Evolutionary conservation across 140 eudicot species (phyloP), one percentile per base, ranked within the genome.

Genomic region (Anethum foeniculum): DNA sequence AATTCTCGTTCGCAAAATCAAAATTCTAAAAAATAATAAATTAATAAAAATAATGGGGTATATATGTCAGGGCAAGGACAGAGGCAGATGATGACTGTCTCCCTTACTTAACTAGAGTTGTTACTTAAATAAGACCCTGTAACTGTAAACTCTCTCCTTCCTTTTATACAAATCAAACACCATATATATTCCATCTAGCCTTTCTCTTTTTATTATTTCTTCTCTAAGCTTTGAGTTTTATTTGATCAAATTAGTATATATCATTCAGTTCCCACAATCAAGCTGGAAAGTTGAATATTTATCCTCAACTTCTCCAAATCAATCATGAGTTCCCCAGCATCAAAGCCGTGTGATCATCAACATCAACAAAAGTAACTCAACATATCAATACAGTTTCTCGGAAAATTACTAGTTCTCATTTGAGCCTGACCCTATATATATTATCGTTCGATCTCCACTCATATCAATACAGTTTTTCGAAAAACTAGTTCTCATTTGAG

Each of bases 81-180:
- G 34, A 67, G 32, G 64, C 43, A 15, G 36, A 65, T 82, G 77
- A 82, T 18, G 85, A 69, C 56, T 44, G 52, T 82, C 41, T 44
- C n/a, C 51, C 28, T 15, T 30, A 44, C 58, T 16, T 25, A 12
- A 36, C 21, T 54, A 67, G 38, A 46, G 67, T 76, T 76, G 81
- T 80, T 85, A 54, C 84, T 43, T 54, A 78, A 80, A 80, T 52
- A 74, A 78, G 87, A 62, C 81, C 80, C 82, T 68, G 82, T 54
- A 84, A 84, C 90, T 71, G 84, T 69, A 69, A 80, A 74, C 65
- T 80, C 83, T 81, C 86, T 82, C 84, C 77, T 73, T 75, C 77
- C 84, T 67, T 81, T 43, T 25, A 13, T 25, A n/a, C 36, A n/a
- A 74, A 38, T 9, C 32, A 73, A 39, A n/a, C 34, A 74, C 12